These are phyloP conservation scores for Candida maesae DNA, from an alignment of 805 yeast genomes.

Conservation along the genomic window DNA sequence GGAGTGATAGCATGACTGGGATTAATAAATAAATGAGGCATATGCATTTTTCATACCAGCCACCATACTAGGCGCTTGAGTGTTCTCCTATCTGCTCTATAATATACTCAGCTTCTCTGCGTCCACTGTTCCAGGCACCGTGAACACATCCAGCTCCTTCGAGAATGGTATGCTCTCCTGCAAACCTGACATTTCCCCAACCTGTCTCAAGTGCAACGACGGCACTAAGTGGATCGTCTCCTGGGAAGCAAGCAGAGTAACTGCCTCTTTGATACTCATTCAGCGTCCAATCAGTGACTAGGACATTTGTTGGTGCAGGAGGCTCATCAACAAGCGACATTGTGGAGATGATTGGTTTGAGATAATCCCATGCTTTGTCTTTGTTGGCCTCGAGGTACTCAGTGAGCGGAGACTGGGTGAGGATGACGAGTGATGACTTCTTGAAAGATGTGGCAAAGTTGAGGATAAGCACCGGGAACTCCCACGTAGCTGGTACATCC, in stretches of 20 bases:
- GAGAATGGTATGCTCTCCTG: constrained; percentile 84
- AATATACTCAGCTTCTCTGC: constrained; percentile 46
- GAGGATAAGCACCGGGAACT: constrained; percentile 57
- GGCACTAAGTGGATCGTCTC: constrained; percentile 64
- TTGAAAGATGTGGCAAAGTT: constrained; percentile 50
- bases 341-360: constrained; percentile 40
- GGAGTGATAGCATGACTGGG: constrained; percentile 29
- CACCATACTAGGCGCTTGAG: too few relatives aligned
- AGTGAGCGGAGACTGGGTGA: constrained; percentile 74
- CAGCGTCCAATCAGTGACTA: constrained; percentile 70
- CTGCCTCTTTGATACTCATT: constrained; percentile 83
- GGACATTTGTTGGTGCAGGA: constrained; percentile 38
- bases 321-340: constrained; percentile 18
- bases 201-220: constrained; percentile 62
- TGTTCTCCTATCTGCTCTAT: background rate
- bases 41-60: constrained; percentile 20
- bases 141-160: constrained; percentile 93
- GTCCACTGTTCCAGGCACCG: constrained; percentile 83
- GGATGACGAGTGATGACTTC: constrained; percentile 53
- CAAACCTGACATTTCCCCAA: constrained; percentile 63
- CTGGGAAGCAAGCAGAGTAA: constrained; percentile 66
- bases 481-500: constrained; percentile 42
- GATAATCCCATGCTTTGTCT: constrained; percentile 49
- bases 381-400: constrained; percentile 50
- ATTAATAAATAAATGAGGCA: background rate